Evolutionary conservation across 768 basidiomycete species (phyloP).

Genomic region (Boletales sp.): DNA sequence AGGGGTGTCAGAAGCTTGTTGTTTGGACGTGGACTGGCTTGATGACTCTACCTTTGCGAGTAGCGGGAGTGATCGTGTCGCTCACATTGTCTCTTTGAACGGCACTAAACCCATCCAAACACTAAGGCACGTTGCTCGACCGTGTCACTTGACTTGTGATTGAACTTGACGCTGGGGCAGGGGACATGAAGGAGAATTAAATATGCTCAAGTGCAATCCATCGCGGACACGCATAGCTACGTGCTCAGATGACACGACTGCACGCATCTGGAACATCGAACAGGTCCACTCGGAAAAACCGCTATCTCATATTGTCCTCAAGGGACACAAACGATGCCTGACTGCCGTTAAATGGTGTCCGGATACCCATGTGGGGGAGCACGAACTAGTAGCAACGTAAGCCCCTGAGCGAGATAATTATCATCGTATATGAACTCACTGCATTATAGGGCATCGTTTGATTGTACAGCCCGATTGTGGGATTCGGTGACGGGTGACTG

Average conservation of each 20-base stretch:
- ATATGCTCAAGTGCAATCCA: conserved; percentile 69
- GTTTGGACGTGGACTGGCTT: conserved; percentile 80
- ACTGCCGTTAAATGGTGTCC: conserved; percentile 72
- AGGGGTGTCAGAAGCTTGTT: conserved; percentile 51
- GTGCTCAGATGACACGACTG: conserved; percentile 78
- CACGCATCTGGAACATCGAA: conserved; percentile 71
- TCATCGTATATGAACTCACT: conserved; percentile 1
- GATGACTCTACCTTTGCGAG: conserved; percentile 67
- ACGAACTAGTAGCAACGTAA: conserved; percentile 72
- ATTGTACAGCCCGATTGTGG: conserved; percentile 79
- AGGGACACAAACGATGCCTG: conserved; percentile 65
- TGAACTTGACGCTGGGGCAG: conserved; percentile 32
- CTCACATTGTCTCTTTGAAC: conserved; percentile 59
- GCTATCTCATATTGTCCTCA: conserved; percentile 36
- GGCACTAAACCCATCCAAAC: conserved; percentile 53
- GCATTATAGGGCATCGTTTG: conserved; percentile 66
- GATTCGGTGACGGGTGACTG: conserved; percentile 76
- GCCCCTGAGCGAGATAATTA: conserved; percentile 20
- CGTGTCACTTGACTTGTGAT: not conserved
- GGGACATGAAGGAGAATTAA: conserved; percentile 75
- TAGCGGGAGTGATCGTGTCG: conserved; percentile 64
- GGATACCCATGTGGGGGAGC: conserved; percentile 39
- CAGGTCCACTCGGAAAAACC: conserved; percentile 34
- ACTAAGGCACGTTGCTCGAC: conserved; percentile 48
- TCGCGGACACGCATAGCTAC: conserved; percentile 68